These are phyloP conservation scores for Rhododendron griersonianum DNA, from an alignment of 148 eudicot genomes.

Conservation along the genomic window DNA sequence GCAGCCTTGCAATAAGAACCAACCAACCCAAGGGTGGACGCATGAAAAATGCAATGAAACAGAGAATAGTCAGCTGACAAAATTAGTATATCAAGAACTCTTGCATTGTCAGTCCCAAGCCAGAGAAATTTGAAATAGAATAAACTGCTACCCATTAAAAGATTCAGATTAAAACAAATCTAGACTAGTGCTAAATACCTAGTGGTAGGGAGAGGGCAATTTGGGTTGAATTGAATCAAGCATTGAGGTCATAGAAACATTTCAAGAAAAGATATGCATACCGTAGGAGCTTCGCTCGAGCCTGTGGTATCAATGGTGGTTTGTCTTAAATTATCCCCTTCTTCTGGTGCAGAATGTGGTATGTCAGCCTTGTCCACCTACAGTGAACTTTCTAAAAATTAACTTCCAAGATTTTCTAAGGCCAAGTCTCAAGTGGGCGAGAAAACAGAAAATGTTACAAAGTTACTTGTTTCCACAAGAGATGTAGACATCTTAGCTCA, in stretches of 20 bases:
- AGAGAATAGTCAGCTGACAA: not conserved
- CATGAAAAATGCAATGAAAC: not conserved
- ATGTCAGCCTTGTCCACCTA: slow-evolving; percentile 25
- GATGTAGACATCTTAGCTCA: not conserved
- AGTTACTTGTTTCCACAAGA: not conserved
- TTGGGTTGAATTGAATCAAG: not conserved
- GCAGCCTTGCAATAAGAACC: not conserved
- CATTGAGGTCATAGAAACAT: not conserved
- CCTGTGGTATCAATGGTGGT: slow-evolving; percentile 15
- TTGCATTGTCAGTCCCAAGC: not conserved
- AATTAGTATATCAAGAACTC: too few species aligned
- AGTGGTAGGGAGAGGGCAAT: not conserved
- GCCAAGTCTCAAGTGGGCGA: slow-evolving; percentile 1
- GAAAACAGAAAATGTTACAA: not conserved
- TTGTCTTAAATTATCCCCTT: slow-evolving; percentile 18
- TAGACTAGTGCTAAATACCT: not conserved
- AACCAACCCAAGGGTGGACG: not conserved
- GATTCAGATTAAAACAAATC: not conserved
- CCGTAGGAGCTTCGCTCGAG: slow-evolving; percentile 5
- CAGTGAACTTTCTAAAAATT: slow-evolving; percentile 5
- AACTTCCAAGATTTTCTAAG: not conserved
- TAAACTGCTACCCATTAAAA: not conserved
- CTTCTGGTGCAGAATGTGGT: slow-evolving; percentile 25
- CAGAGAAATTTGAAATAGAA: not conserved
- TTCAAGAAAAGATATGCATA: slow-evolving; percentile 2